Base-by-base conservation (phyloP, 441 rosid species). In the Adansonia rubrostipa region DNA sequence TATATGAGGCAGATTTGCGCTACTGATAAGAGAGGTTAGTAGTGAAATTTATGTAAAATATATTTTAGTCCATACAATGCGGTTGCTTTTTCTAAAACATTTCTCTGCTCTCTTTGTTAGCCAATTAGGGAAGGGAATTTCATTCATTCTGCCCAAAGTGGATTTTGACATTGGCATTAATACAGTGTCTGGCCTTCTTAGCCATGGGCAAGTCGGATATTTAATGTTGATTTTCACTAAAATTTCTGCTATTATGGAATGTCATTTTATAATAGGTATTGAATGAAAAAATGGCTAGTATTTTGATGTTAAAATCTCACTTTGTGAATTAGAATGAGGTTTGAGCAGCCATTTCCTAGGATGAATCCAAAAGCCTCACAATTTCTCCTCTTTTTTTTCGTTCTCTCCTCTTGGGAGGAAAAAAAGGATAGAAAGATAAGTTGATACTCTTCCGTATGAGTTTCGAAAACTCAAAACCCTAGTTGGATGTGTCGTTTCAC, bases 41-140 rank as follows among this genome's bases (percentile, higher is more conserved):
- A 17, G 75, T 63, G 33, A 62, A 75, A 71, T 81, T 76, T 54
- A 45, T 53, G 51, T 66, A n/a, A 22, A 72, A 51, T 40, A 33
- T 77, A 65, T 75, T 20, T 14, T 68, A 14, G 48, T 78, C 65
- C 74, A 7, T 73, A 65, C 60, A 45, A 50, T 77, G 54, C 76
- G 15, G 47, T 80, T 71, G 62, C 9, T 76, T 36, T 81, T 58
- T 58, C 80, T 15, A 48, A 71, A 28, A n/a, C n/a, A 81, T 57
- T 56, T 63, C 28, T 79, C 24, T 62, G 71, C 56, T 77, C 54
- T 75, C 14, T 86, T 63, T 85, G 79, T 76, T 81, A 97, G 99
- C 99, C 99, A 61, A 92, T 97, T 73, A 89, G 97, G 88, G 99
- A 97, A 92, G 99, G 99, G 79, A 91, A 95, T 86, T 95, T 95